These are phyloP conservation scores for Mollisiaceae sp. DNA, from an alignment of 2,329 filamentous ascomycete species.

Conservation along the genomic window DNA sequence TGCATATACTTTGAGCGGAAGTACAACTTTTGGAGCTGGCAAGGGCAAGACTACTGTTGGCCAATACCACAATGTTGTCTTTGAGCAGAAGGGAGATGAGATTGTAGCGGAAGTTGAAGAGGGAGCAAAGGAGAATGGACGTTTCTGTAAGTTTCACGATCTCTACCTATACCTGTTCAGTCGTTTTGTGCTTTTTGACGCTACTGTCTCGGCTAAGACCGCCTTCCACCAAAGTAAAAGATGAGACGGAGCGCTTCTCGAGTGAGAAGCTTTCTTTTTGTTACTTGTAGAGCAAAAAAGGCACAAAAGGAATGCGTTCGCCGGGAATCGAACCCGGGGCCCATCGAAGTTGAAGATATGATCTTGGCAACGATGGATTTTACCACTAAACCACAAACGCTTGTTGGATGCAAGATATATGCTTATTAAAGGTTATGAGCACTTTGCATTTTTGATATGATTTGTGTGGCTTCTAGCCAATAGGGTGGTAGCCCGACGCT, in stretches of 20 bases:
- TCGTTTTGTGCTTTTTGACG: background rate
- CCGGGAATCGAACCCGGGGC: conserved; percentile 43
- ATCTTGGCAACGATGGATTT: conserved; percentile 38
- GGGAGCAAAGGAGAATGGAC: conserved; percentile 59
- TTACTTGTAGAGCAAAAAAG: background rate
- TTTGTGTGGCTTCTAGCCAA: background rate
- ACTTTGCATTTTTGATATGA: background rate
- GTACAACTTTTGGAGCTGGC: conserved; percentile 63
- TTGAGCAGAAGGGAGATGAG: conserved; percentile 78
- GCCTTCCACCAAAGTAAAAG: background rate
- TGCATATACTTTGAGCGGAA: conserved; percentile 81
- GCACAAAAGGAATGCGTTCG: conserved; percentile 33
- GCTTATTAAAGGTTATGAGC: conserved; percentile 21
- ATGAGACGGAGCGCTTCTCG: background rate
- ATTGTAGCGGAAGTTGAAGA: conserved; percentile 73
- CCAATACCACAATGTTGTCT: conserved; percentile 88
- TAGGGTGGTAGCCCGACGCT: background rate
- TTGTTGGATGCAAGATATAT: conserved; percentile 11
- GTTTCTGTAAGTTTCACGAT: conserved; percentile 46
- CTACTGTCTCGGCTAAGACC: background rate
- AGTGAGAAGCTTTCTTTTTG: background rate
- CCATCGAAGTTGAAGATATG: conserved; percentile 33
- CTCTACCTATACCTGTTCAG: background rate
- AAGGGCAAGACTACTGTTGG: conserved; percentile 58
- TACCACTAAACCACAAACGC: conserved; percentile 40